phyloP scores from a whole-genome alignment of 2,329 filamentous ascomycete genomes.

The Paracoccidioides brasiliensis region DNA sequence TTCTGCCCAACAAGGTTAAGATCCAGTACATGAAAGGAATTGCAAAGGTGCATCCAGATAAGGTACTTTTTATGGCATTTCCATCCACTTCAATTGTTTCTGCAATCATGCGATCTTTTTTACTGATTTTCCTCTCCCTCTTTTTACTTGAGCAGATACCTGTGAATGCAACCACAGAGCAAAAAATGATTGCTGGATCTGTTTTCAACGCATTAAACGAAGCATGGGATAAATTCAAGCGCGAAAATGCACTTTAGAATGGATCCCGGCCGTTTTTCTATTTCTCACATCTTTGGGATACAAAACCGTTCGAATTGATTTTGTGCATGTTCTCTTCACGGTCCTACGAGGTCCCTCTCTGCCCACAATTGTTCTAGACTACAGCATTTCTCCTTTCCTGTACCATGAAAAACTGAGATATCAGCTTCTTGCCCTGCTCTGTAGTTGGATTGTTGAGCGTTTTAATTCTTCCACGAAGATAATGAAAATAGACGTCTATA shows the following conservation, averaged over 20 bases:
- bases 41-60: slow-evolving; percentile 95
- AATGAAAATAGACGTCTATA: not conserved
- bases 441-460: not conserved
- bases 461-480: not conserved
- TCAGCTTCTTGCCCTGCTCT: not conserved
- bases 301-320: slow-evolving; percentile 1
- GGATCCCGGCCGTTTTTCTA: not conserved
- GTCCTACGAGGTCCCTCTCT: not conserved
- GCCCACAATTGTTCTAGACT: not conserved
- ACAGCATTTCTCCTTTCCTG: not conserved
- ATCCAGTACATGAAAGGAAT: slow-evolving; percentile 98
- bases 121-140: slow-evolving; percentile 5
- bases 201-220: slow-evolving; percentile 54
- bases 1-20: slow-evolving; percentile 91
- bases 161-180: slow-evolving; percentile 51
- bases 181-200: slow-evolving; percentile 52
- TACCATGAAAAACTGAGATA: not conserved
- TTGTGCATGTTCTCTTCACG: too few relatives aligned
- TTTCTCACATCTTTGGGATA: not conserved
- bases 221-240: slow-evolving; percentile 56
- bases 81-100: not conserved
- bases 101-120: not conserved
- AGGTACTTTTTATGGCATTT: slow-evolving; percentile 48
- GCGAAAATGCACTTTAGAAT: slow-evolving; percentile 43
- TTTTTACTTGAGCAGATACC: slow-evolving; percentile 36